phyloP scores from a whole-genome alignment of 2,329 filamentous ascomycete species.

The Alternaria viburni region DNA sequence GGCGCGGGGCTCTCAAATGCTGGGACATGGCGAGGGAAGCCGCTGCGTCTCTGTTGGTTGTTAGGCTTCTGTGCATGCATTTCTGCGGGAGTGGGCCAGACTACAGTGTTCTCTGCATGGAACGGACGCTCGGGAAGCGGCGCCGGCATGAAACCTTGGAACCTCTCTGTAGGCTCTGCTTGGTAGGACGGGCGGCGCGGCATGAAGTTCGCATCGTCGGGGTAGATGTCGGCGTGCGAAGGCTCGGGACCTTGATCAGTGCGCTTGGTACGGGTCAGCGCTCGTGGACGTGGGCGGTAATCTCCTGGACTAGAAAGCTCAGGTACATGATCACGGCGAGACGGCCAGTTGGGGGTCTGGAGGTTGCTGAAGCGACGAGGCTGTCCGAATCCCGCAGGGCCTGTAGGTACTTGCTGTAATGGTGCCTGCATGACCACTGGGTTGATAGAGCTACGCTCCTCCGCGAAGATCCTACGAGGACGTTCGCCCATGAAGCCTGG shows the following conservation, averaged over 20 bases:
- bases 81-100: constrained; percentile 30
- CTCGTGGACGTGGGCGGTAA: constrained; percentile 5
- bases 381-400: neutral
- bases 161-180: neutral
- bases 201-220: constrained; percentile 31
- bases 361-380: constrained; percentile 2
- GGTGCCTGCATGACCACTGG: neutral
- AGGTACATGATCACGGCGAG: constrained; percentile 1
- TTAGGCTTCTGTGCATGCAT: constrained; percentile 1
- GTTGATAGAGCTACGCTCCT: neutral
- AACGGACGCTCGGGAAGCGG: neutral
- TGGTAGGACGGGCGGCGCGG: neutral
- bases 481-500: constrained; percentile 12
- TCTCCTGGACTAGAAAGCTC: neutral
- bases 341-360: neutral
- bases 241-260: constrained; percentile 39
- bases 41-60: neutral
- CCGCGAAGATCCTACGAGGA: constrained; percentile 10
- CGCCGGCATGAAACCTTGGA: neutral
- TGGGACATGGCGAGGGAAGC: neutral
- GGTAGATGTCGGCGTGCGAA: constrained; percentile 40
- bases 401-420: neutral
- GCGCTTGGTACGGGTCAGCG: constrained; percentile 25
- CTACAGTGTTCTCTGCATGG: neutral
- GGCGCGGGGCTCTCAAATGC: neutral